Percentiles rank a stretch among this genome's conserved stretches.
Evolutionary conservation across 441 rosid genomes (phyloP).

Genomic region (Capsella rubella): DNA sequence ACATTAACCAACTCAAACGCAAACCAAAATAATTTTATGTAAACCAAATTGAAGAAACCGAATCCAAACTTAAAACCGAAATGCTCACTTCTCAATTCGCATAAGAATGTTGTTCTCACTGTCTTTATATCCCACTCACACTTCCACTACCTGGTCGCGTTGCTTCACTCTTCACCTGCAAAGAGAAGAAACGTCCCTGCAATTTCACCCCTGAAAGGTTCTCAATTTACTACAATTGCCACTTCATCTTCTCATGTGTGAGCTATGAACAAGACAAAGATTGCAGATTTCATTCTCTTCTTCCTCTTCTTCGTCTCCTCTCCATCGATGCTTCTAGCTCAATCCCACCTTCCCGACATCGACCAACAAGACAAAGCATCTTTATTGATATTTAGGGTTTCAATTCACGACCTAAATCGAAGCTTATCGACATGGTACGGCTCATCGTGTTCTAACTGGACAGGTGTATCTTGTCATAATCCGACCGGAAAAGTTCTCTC

Average conservation of each 20-base stretch:
- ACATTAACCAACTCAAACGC: no score
- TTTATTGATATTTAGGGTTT: slow-evolving; percentile 57
- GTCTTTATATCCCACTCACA: slow-evolving; percentile 30
- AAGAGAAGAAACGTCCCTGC: background rate
- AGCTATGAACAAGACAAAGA: slow-evolving; percentile 30
- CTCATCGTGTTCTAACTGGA: slow-evolving; percentile 71
- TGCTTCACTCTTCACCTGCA: slow-evolving; percentile 24
- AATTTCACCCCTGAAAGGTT: slow-evolving; percentile 5
- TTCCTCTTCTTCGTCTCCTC: slow-evolving; percentile 34
- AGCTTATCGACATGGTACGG: slow-evolving; percentile 69
- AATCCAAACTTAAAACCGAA: no score
- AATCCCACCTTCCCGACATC: slow-evolving; percentile 51
- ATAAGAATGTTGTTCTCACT: slow-evolving; percentile 31
- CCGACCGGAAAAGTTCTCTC: slow-evolving; percentile 69
- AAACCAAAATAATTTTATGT: no score
- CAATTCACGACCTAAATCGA: slow-evolving; percentile 60
- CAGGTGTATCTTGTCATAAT: slow-evolving; percentile 66
- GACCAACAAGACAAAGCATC: slow-evolving; percentile 68
- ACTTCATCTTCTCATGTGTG: slow-evolving; percentile 9
- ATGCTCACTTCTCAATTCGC: no score
- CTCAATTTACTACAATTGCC: slow-evolving; percentile 6
- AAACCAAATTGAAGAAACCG: no score
- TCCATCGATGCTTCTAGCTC: slow-evolving; percentile 44
- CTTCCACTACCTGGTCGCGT: slow-evolving; percentile 12
- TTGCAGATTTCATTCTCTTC: slow-evolving; percentile 30